These are phyloP conservation scores for Ceriops zippeliana DNA, from an alignment of 345 rosid species.

Conservation along the genomic window DNA sequence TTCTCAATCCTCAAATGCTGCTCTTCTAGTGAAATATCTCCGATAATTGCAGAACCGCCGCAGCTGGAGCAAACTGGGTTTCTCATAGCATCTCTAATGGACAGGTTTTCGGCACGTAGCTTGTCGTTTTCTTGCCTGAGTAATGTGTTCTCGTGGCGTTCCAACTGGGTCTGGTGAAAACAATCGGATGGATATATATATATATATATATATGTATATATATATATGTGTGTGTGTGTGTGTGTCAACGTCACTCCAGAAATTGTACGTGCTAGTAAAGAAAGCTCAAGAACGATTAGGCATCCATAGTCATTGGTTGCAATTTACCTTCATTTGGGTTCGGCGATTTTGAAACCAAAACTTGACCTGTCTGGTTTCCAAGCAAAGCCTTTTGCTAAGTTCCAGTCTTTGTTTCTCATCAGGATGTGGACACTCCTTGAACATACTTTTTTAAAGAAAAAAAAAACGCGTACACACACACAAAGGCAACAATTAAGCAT, in stretches of 20 bases:
- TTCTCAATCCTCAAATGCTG: slow-evolving; percentile 87
- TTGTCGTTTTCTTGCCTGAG: slow-evolving; percentile 87
- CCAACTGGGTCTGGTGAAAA: slow-evolving; percentile 65
- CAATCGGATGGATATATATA: background rate
- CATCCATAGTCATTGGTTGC: background rate
- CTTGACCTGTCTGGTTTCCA: slow-evolving; percentile 92
- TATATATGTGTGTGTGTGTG: too few relatives aligned
- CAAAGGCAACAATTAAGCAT: too few relatives aligned
- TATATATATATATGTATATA: too few relatives aligned
- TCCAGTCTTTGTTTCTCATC: slow-evolving; percentile 90
- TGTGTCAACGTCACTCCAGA: background rate
- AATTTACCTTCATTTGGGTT: slow-evolving; percentile 88
- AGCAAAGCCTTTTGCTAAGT: slow-evolving; percentile 68
- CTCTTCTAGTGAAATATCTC: slow-evolving; percentile 79
- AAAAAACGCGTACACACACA: too few relatives aligned
- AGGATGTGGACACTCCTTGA: slow-evolving; percentile 95
- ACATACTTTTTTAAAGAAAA: slow-evolving; percentile 34
- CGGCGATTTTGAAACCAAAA: slow-evolving; percentile 99
- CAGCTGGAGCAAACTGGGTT: slow-evolving; percentile 86
- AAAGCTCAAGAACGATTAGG: background rate
- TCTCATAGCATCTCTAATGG: slow-evolving; percentile 90
- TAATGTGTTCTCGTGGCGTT: slow-evolving; percentile 82
- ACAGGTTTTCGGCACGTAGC: slow-evolving; percentile 80
- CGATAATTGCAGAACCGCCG: slow-evolving; percentile 80
- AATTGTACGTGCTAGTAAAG: too few relatives aligned